Conservation (phyloP, 2,329 filamentous ascomycete species). For the Ophiobolus disseminans region DNA sequence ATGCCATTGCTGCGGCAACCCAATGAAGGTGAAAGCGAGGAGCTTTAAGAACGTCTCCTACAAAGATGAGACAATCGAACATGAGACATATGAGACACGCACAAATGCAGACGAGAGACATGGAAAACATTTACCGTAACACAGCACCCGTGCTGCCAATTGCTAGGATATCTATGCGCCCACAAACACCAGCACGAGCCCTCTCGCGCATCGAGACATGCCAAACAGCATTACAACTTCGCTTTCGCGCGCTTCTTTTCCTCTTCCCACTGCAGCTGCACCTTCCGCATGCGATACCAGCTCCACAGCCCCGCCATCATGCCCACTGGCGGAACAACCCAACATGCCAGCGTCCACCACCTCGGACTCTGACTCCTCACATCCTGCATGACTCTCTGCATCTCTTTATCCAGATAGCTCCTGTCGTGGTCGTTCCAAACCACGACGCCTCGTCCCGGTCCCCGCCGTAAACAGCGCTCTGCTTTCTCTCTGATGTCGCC, state of each 20-base stretch:
- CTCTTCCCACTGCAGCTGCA: constrained; percentile 75
- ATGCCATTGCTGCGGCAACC: constrained; percentile 3
- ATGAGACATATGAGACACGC: neutral
- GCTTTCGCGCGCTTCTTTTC: constrained; percentile 63
- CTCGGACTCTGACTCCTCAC: constrained; percentile 70
- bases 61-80: neutral
- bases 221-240: constrained; percentile 56
- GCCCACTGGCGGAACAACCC: constrained; percentile 77
- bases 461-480: constrained; percentile 71
- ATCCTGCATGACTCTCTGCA: constrained; percentile 69
- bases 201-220: neutral
- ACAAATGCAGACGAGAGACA: neutral
- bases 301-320: constrained; percentile 72
- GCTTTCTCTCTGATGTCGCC: constrained; percentile 86
- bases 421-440: constrained; percentile 88
- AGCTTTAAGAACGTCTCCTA: neutral
- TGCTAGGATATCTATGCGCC: constrained; percentile 19
- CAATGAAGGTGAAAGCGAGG: constrained; percentile 9
- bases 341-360: constrained; percentile 82
- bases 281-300: constrained; percentile 73
- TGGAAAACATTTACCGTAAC: constrained; percentile 9
- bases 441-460: constrained; percentile 71
- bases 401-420: constrained; percentile 71
- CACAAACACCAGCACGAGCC: constrained; percentile 16
- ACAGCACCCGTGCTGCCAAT: constrained; percentile 15